Evolutionary conservation across 2,329 filamentous ascomycete genomes (phyloP).

Genomic region (Aspergillus floridensis): DNA sequence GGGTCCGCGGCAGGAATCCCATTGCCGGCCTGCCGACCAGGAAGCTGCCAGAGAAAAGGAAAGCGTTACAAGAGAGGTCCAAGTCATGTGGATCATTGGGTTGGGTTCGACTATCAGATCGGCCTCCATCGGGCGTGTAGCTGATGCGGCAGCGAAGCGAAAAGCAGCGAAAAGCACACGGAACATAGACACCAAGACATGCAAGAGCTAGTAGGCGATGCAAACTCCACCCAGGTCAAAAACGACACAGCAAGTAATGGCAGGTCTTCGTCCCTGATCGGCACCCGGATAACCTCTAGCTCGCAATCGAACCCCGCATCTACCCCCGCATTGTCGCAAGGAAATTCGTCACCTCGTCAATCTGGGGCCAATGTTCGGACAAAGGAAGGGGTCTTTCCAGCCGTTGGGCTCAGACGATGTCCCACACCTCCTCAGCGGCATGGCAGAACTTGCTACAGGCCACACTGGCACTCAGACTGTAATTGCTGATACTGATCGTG

Average conservation of each 20-base stretch:
- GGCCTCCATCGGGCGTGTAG: neutral
- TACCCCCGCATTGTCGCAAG: slow-evolving; percentile 20
- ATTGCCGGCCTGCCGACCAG: slow-evolving; percentile 1
- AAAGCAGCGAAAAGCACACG: slow-evolving; percentile 10
- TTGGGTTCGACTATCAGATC: slow-evolving; percentile 1
- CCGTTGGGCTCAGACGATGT: slow-evolving; percentile 67
- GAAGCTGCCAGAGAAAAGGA: neutral
- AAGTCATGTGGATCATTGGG: neutral
- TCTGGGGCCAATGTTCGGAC: slow-evolving; percentile 13
- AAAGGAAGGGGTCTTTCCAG: slow-evolving; percentile 4
- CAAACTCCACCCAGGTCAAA: slow-evolving; percentile 8
- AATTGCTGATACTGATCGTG: slow-evolving; percentile 97
- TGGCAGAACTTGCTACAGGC: slow-evolving; percentile 99
- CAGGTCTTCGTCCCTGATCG: slow-evolving; percentile 3
- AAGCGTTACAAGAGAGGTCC: neutral
- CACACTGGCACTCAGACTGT: slow-evolving; percentile 93
- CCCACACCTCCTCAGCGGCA: slow-evolving; percentile 94
- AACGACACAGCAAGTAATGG: slow-evolving; percentile 4
- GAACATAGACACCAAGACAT: slow-evolving; percentile 14
- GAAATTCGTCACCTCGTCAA: slow-evolving; percentile 33
- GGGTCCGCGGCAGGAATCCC: neutral
- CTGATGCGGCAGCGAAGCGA: neutral
- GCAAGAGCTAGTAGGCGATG: slow-evolving; percentile 14
- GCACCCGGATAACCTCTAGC: slow-evolving; percentile 9
- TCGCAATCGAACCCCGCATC: slow-evolving; percentile 8